These are phyloP conservation scores for Teratosphaeria gauchensis DNA, from an alignment of 2,329 filamentous ascomycete genomes.

Conservation along the genomic window DNA sequence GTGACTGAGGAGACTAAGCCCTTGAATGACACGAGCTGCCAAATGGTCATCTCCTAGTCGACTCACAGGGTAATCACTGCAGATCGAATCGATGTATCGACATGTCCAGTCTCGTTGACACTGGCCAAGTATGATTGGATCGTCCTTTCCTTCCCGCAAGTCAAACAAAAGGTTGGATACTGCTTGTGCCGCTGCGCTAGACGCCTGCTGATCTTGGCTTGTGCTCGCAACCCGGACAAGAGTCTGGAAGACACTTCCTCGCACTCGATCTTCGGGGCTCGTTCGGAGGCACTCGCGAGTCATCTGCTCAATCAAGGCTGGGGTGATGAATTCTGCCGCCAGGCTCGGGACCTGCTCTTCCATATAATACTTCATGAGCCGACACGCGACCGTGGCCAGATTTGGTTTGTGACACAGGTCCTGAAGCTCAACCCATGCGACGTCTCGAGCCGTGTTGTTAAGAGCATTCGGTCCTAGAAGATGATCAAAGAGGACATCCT, in stretches of 20 bases:
- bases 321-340: slow-evolving; percentile 49
- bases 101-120: not conserved
- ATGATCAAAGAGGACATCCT: slow-evolving; percentile 59
- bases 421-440: slow-evolving; percentile 59
- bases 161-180: slow-evolving; percentile 7
- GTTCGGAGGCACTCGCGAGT: not conserved
- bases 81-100: not conserved
- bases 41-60: not conserved
- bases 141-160: not conserved
- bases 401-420: slow-evolving; percentile 34
- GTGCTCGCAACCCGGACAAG: slow-evolving; percentile 7
- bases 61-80: not conserved
- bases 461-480: slow-evolving; percentile 57
- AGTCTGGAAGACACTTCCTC: slow-evolving; percentile 4
- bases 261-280: not conserved
- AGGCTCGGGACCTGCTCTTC: slow-evolving; percentile 49
- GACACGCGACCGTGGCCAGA: not conserved
- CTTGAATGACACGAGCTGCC: not conserved
- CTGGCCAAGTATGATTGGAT: not conserved
- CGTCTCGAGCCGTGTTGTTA: slow-evolving; percentile 50
- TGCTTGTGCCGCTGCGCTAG: not conserved
- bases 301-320: slow-evolving; percentile 33
- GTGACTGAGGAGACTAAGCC: not conserved
- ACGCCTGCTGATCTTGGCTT: not conserved
- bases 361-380: slow-evolving; percentile 41